Evolutionary conservation across 176 grass and related monocot species (phyloP).

Genomic region (Oryza punctata): DNA sequence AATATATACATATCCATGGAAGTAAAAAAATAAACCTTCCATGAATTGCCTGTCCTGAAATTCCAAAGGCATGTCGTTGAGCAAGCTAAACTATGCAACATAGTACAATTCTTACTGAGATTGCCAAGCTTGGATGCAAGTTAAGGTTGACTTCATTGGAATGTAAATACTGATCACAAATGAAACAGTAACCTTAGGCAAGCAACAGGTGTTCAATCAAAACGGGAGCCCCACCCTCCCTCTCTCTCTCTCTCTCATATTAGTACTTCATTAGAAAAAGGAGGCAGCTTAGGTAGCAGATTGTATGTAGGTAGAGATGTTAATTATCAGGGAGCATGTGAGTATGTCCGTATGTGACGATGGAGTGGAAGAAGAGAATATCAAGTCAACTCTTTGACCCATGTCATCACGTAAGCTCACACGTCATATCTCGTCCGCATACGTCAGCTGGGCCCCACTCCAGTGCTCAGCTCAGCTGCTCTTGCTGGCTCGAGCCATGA

Average conservation of each 20-base stretch:
- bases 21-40: too few relatives aligned
- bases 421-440: constrained; percentile 8
- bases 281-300: neutral
- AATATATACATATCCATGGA: too few relatives aligned
- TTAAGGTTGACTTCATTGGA: neutral
- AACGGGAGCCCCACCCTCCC: too few relatives aligned
- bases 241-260: too few relatives aligned
- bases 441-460: neutral
- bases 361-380: constrained; percentile 27
- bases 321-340: constrained; percentile 31
- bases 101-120: neutral
- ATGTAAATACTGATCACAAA: neutral
- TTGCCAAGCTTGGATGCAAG: neutral
- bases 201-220: neutral
- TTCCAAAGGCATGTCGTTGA: neutral
- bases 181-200: too few relatives aligned
- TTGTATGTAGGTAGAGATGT: neutral
- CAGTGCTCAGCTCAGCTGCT: neutral
- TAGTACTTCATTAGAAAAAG: neutral
- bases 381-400: constrained; percentile 51
- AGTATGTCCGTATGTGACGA: constrained; percentile 24
- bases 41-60: too few relatives aligned
- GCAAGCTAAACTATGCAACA: neutral
- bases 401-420: constrained; percentile 40
- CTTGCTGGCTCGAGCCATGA: neutral